phyloP scores from a whole-genome alignment of 768 basidiomycete genomes.

The Clitopilus passeckerianus region DNA sequence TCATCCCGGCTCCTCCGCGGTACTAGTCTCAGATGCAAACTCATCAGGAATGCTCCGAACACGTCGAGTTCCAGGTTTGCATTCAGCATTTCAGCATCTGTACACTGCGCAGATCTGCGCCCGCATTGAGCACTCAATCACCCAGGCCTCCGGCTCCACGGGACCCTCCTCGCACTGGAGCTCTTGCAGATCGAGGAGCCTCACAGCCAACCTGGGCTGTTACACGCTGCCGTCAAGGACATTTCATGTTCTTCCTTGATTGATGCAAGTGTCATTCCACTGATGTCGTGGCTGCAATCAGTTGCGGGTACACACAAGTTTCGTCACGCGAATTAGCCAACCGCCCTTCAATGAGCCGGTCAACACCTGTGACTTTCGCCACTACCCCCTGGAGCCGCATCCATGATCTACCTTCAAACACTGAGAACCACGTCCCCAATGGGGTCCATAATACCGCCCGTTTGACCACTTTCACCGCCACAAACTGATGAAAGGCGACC shows the following conservation, averaged over 20 bases:
- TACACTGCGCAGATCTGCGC: neutral
- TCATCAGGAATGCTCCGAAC: too few relatives aligned
- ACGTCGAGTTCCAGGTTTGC: neutral
- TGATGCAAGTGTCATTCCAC: neutral
- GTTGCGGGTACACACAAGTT: neutral
- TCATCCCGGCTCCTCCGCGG: neutral
- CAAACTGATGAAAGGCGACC: conserved; percentile 2
- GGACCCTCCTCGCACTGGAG: neutral
- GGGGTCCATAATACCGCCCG: conserved; percentile 1
- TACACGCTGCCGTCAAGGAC: neutral
- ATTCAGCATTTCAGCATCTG: neutral
- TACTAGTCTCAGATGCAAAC: neutral
- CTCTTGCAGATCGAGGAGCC: neutral
- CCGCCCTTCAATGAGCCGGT: neutral
- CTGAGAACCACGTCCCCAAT: neutral
- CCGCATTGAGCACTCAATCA: too few relatives aligned
- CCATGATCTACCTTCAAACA: neutral
- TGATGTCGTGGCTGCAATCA: neutral
- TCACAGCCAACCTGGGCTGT: neutral
- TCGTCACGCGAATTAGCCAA: neutral
- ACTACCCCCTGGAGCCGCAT: neutral
- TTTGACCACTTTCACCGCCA: conserved; percentile 13
- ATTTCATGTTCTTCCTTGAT: neutral
- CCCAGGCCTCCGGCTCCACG: neutral
- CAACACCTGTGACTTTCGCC: neutral